Percentiles rank a stretch among this genome's conserved stretches.
phyloP scores from a whole-genome alignment of 768 basidiomycete genomes.

The Asterophora lycoperdoides region DNA sequence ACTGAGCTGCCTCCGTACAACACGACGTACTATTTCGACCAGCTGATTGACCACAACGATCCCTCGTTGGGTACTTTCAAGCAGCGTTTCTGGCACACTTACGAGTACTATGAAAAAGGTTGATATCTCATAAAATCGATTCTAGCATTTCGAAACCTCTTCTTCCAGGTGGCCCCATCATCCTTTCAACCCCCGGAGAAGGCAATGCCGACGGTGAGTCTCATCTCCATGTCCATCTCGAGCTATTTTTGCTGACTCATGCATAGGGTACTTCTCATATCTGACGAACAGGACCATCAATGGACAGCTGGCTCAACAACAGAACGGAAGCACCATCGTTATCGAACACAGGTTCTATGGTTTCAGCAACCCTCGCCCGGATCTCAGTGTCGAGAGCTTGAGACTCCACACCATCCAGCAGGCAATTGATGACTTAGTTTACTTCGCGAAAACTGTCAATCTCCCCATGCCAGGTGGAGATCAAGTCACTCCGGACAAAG shows the following conservation, averaged over 20 bases:
- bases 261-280: slow-evolving; percentile 45
- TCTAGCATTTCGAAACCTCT: no score
- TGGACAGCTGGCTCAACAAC: slow-evolving; percentile 60
- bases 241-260: neutral
- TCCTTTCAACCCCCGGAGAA: slow-evolving; percentile 67
- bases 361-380: slow-evolving; percentile 62
- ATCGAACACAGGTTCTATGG: slow-evolving; percentile 77
- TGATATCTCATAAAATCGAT: no score
- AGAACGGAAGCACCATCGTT: slow-evolving; percentile 58
- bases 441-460: slow-evolving; percentile 61
- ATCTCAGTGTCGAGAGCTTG: slow-evolving; percentile 57
- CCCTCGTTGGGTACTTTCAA: slow-evolving; percentile 70
- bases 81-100: slow-evolving; percentile 71
- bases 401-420: slow-evolving; percentile 65
- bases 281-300: slow-evolving; percentile 61
- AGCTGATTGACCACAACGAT: slow-evolving; percentile 49
- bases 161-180: slow-evolving; percentile 51
- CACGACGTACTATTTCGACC: slow-evolving; percentile 52
- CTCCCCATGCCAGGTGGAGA: slow-evolving; percentile 67
- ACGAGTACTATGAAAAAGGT: slow-evolving; percentile 60
- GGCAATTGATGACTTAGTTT: slow-evolving; percentile 67
- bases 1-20: slow-evolving; percentile 41
- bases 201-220: slow-evolving; percentile 44
- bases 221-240: slow-evolving; percentile 2
- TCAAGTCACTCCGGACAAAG: slow-evolving; percentile 50